Conservation (phyloP, 1,139 yeast species). For the Saccharomyces hybrid region DNA sequence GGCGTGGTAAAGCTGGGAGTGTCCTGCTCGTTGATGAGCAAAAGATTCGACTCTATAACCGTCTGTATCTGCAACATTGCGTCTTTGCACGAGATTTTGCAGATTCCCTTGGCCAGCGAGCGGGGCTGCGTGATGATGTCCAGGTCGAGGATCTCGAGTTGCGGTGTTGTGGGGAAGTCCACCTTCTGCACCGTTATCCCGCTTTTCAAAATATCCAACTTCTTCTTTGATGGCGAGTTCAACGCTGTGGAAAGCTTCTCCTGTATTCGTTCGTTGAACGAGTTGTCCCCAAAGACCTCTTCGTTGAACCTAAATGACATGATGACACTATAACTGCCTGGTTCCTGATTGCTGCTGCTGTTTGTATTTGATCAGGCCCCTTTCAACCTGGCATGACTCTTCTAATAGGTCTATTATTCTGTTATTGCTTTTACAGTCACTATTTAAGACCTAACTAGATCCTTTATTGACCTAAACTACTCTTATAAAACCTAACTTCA, state of each 20-base stretch:
- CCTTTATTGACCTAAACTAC: too few species aligned
- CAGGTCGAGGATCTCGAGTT: constrained; percentile 29
- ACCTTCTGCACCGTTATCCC: constrained; percentile 28
- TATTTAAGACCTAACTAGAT: background rate
- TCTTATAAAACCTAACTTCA: too few species aligned
- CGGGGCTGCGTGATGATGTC: constrained; percentile 26
- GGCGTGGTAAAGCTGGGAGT: constrained; percentile 30
- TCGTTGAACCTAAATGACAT: constrained; percentile 31
- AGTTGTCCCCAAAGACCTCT: constrained; percentile 24
- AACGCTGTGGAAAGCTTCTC: constrained; percentile 25
- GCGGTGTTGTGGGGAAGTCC: constrained; percentile 28
- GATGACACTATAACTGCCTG: background rate
- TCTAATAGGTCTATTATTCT: background rate
- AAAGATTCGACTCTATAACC: constrained; percentile 30
- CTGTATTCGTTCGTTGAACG: constrained; percentile 27
- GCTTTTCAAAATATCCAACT: constrained; percentile 24
- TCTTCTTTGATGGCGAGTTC: constrained; percentile 16
- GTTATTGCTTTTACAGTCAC: background rate
- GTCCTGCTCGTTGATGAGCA: constrained; percentile 24
- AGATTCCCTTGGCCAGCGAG: constrained; percentile 29
- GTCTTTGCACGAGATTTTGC: constrained; percentile 28
- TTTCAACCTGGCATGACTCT: background rate
- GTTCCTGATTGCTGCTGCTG: background rate
- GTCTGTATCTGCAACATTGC: constrained; percentile 30
- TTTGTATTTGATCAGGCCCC: background rate